Evolutionary conservation across 1,284 basidiomycete genomes (phyloP).

Genomic region (Erythrobasidium hasegawianum): DNA sequence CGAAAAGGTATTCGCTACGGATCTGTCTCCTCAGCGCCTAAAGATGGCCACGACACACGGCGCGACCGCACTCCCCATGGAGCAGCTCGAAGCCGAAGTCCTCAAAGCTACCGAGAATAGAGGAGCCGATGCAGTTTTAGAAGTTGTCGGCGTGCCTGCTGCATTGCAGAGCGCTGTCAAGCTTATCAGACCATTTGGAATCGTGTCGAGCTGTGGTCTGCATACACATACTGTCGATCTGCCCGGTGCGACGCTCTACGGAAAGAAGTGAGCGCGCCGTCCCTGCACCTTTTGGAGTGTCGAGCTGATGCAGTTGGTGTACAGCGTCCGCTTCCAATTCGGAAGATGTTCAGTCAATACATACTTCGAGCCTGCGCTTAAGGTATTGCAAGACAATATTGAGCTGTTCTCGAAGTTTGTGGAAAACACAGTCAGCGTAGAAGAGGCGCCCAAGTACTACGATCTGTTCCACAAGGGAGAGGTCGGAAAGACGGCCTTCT

Average conservation of each 20-base stretch:
- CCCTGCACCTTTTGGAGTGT: too few species aligned
- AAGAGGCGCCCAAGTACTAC: conserved; percentile 46
- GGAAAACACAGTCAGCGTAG: conserved; percentile 44
- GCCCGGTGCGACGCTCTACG: conserved; percentile 60
- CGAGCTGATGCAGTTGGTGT: background rate
- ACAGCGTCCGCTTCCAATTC: conserved; percentile 57
- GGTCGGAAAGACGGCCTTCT: background rate
- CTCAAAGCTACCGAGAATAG: conserved; percentile 47
- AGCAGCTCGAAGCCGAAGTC: conserved; percentile 29
- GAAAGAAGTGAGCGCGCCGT: conserved; percentile 66
- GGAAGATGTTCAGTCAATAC: conserved; percentile 69
- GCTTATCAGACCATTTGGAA: conserved; percentile 60
- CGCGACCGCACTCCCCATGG: conserved; percentile 46
- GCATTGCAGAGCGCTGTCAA: conserved; percentile 71
- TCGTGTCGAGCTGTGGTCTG: conserved; percentile 39
- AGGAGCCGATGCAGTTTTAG: conserved; percentile 52
- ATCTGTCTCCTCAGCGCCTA: conserved; percentile 46
- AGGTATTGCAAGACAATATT: conserved; percentile 32
- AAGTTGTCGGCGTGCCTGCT: conserved; percentile 73
- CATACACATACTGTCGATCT: conserved; percentile 47
- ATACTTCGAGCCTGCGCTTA: conserved; percentile 44
- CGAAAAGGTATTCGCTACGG: conserved; percentile 45
- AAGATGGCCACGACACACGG: conserved; percentile 44
- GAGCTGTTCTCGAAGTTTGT: conserved; percentile 46
- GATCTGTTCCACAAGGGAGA: conserved; percentile 25